phyloP scores from a whole-genome alignment of 1,139 yeast genomes.

The Geotrichum europaeum region DNA sequence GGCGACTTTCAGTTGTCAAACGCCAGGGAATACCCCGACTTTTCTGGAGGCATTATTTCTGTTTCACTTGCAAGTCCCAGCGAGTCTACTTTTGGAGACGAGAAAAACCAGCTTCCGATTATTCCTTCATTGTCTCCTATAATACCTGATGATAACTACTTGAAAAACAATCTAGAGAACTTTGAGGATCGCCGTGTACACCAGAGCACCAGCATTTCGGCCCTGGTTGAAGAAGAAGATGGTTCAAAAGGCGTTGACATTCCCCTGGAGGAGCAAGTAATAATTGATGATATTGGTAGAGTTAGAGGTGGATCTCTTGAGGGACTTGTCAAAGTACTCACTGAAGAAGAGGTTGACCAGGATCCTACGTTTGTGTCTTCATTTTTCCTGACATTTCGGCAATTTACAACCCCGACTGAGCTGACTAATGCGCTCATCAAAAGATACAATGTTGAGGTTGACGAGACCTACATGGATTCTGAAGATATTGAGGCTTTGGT shows the following conservation, averaged over 20 bases:
- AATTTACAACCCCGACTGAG: conserved; percentile 64
- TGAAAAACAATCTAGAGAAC: background rate
- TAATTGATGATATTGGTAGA: conserved; percentile 45
- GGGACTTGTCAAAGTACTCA: conserved; percentile 63
- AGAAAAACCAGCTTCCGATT: conserved; percentile 17
- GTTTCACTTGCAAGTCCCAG: conserved; percentile 1
- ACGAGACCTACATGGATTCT: conserved; percentile 29
- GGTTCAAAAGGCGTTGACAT: background rate
- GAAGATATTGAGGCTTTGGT: conserved; percentile 39
- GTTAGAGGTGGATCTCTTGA: conserved; percentile 74
- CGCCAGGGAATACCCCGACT: conserved; percentile 70
- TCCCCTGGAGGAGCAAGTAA: conserved; percentile 32
- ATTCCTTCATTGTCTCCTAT: conserved; percentile 20
- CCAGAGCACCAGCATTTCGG: background rate
- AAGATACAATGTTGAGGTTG: conserved; percentile 50
- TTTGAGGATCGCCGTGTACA: background rate
- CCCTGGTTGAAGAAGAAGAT: conserved; percentile 1
- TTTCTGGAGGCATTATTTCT: conserved; percentile 54
- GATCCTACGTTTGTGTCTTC: conserved; percentile 68
- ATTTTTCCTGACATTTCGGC: conserved; percentile 73
- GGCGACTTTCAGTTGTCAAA: conserved; percentile 69
- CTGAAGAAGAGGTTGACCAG: conserved; percentile 60
- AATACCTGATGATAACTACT: background rate
- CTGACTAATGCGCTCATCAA: conserved; percentile 62
- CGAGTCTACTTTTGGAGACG: background rate